Conservation (phyloP, 108 stramenopile species). For the Skeletonema costatum region DNA sequence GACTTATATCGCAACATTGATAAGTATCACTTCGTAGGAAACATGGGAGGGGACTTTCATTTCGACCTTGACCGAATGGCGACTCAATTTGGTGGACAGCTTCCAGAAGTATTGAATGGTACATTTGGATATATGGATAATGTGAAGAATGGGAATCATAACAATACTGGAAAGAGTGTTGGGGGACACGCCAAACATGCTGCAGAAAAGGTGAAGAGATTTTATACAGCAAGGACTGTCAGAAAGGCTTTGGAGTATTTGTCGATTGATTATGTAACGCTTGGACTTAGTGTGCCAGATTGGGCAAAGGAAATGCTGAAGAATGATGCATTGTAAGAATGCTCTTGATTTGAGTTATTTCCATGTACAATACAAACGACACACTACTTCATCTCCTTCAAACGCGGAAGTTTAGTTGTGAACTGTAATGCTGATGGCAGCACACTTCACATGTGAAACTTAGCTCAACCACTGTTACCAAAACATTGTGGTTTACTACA, state of each 20-base stretch:
- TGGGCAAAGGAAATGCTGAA: constrained; percentile 68
- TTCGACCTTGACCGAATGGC: constrained; percentile 46
- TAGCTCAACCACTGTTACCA: too few species aligned
- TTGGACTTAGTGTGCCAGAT: constrained; percentile 57
- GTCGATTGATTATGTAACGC: constrained; percentile 62
- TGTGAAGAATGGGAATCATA: constrained; percentile 5
- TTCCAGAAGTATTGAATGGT: constrained; percentile 25
- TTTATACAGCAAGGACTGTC: constrained; percentile 65
- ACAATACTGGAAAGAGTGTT: constrained; percentile 13
- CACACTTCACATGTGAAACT: too few species aligned
- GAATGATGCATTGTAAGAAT: constrained; percentile 16
- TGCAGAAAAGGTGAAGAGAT: constrained; percentile 36
- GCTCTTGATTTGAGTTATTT: too few species aligned
- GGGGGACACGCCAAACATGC: constrained; percentile 26
- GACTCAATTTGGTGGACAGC: constrained; percentile 16
- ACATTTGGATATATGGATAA: constrained; percentile 21
- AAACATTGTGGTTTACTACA: too few species aligned
- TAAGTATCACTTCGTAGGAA: constrained; percentile 57
- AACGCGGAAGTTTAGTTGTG: too few species aligned
- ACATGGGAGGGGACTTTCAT: constrained; percentile 55
- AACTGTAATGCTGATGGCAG: too few species aligned
- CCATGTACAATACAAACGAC: too few species aligned
- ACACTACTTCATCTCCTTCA: too few species aligned
- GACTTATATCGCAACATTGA: constrained; percentile 48
- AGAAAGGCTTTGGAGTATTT: constrained; percentile 60